These are phyloP conservation scores for Stenocarpella maydis DNA, from an alignment of 2,329 filamentous ascomycete species.

Conservation along the genomic window DNA sequence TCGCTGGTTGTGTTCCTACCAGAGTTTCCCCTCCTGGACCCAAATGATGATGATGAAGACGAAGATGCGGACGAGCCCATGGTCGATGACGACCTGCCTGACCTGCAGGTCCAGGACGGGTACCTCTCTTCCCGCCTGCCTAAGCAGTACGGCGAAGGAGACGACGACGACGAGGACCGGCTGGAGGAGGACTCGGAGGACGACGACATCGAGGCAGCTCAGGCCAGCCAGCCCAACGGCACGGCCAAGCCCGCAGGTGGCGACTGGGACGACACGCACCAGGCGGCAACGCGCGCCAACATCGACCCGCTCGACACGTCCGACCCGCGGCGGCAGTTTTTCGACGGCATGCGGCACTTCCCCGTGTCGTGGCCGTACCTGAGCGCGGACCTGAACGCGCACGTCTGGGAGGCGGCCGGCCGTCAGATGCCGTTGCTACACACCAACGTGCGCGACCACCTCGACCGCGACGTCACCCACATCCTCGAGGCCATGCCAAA, in stretches of 20 bases:
- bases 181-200: conserved; percentile 23
- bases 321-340: conserved; percentile 42
- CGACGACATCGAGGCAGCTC: conserved; percentile 31
- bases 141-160: conserved; percentile 37
- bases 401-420: conserved; percentile 52
- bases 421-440: conserved; percentile 37
- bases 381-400: conserved; percentile 54
- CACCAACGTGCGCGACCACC: conserved; percentile 37
- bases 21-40: conserved; percentile 47
- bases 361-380: conserved; percentile 47
- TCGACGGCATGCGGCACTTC: conserved; percentile 46
- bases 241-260: conserved; percentile 37
- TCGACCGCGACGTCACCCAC: conserved; percentile 30
- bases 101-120: conserved; percentile 18
- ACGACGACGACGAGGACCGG: conserved; percentile 34
- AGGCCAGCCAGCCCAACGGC: conserved; percentile 17
- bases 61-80: conserved; percentile 33
- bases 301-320: conserved; percentile 32
- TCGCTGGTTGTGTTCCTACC: conserved; percentile 60
- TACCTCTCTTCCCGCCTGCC: conserved; percentile 33
- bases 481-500: conserved; percentile 27
- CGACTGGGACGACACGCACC: conserved; percentile 38
- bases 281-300: conserved; percentile 38
- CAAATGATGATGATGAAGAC: conserved; percentile 26
- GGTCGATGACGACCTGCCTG: conserved; percentile 6